Evolutionary conservation across 768 basidiomycete species (phyloP), one percentile per base, ranked within the genome.

Genomic region (Amanita phalloides): DNA sequence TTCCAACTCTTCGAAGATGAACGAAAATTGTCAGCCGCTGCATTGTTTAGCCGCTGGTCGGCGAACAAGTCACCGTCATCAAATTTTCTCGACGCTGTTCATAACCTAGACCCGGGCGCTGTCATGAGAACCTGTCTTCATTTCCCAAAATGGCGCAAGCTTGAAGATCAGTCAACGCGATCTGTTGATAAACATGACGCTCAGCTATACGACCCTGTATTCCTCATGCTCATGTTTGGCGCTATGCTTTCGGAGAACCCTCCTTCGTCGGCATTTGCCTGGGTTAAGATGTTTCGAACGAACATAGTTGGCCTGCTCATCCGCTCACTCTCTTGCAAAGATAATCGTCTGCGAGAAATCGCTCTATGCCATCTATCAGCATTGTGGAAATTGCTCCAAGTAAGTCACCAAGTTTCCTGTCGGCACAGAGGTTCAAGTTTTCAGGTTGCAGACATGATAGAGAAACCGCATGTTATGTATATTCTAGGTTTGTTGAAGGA

Each of bases 201-300:
- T 9, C 68, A 66, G 9, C 62, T 84, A 32, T 96, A 93, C 59
- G 93, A 97, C 60, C 91, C 93, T 6, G 61, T 83, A 0, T 90
- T 94, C 64, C 60, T 90, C 11, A 65, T 86, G 32, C 68, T 81
- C 2, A 67, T 92, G n/a, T 77, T 84, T 35, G 74, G 77, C 3
- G 75, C 82, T 47, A 76, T 81, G 63, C 68, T 93, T n/a, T 66
- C 68, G 1, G 79, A 85, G 32, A 73, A 71, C 48, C 72, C 66
- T 13, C 84, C 81, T 0, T 63, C 73, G 1, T 79, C 79, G 0
- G 75, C 81, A 0, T 66, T 85, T 53, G 78, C 74, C n/a, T 95
- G 92, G 92, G 84, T 94, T 11, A 84, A 89, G 59, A 63, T 96
- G 14, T 83, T 94, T 62, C 71, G 91, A 56, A 86, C 85, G 6